Base-by-base conservation (phyloP, 1,284 basidiomycete genomes). In the Melampsora americana region DNA sequence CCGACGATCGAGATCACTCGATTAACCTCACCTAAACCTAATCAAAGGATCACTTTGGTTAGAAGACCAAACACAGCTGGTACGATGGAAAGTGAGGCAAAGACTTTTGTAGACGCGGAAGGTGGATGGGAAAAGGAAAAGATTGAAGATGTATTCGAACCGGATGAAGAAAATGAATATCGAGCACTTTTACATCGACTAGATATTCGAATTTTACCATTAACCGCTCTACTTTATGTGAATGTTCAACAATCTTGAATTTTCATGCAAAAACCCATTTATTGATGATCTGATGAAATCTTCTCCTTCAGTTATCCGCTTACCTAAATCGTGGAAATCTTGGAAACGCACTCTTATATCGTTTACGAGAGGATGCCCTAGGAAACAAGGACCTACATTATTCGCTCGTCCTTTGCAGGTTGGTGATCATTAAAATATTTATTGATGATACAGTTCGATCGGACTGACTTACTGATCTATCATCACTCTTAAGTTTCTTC, bases 261-360 rank as follows among this genome's bases (percentile, higher is more conserved):
- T 3, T 20, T 56, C n/a, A n/a, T n/a, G n/a, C 18, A 56, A 56
- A 14, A 20, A 56, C 4, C 18, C 50, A 20, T 50, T 39, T 69
- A n/a, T 42, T 20, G 42, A 35, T 26, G 60, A 32, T 16, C 35
- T 18, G 5, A 46, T 3, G n/a, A n/a, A n/a, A 26, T 69, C 23
- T 7, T n/a, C 60, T 16, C 5, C 32, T 20, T 59, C 60, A 69
- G 68, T 59, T 69, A 14, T 69, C 68, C 20, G 68, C 56, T 61
- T 69, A 69, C 30, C 53, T 69, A 23, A 50, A 69, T 59, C 56
- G 68, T 46, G 56, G 53, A 46, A 69, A 69, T 28, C 56, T 69
- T 61, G 68, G 68, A 42, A 69, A 69, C 68, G 68, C 68, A 42
- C 53, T 59, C 46, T 53, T 61, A 46, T 69, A 69, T n/a, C 26